These are phyloP conservation scores for Cetradonia linearis DNA, from an alignment of 495 filamentous ascomycete genomes.

Conservation along the genomic window DNA sequence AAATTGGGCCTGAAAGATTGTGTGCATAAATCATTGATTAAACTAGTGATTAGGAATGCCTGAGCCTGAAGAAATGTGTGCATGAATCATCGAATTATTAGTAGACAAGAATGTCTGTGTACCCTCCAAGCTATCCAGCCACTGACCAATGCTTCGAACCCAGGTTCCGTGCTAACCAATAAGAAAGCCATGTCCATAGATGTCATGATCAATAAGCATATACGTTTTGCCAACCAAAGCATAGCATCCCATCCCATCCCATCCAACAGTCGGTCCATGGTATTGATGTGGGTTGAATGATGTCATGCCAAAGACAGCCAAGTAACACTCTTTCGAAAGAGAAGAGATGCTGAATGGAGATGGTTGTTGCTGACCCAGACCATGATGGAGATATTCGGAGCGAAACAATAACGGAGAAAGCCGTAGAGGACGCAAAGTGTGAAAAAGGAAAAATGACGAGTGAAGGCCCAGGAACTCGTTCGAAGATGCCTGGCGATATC, in stretches of 20 bases:
- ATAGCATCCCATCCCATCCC: not conserved
- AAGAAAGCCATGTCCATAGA: not conserved
- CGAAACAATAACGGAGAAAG: too few species aligned
- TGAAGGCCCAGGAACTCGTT: not conserved
- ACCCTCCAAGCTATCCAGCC: not conserved
- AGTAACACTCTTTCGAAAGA: not conserved
- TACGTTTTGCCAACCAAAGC: not conserved
- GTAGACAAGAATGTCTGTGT: not conserved
- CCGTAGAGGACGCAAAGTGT: not conserved
- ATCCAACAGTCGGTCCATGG: not conserved
- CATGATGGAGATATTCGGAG: not conserved
- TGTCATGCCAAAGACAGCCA: not conserved
- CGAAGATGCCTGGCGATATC: not conserved
- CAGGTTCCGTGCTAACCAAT: not conserved
- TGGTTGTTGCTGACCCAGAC: not conserved
- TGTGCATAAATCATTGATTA: not conserved
- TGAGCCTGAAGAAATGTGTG: not conserved
- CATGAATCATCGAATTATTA: not conserved
- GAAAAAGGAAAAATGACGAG: not conserved
- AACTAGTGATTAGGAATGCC: not conserved
- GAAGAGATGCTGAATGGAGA: not conserved
- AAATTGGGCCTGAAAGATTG: not conserved
- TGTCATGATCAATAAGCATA: not conserved
- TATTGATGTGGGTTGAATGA: not conserved
- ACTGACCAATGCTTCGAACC: not conserved